Evolutionary conservation across 257 asterid genomes (phyloP).

Genomic region (Nyctanthes arbortristis): DNA sequence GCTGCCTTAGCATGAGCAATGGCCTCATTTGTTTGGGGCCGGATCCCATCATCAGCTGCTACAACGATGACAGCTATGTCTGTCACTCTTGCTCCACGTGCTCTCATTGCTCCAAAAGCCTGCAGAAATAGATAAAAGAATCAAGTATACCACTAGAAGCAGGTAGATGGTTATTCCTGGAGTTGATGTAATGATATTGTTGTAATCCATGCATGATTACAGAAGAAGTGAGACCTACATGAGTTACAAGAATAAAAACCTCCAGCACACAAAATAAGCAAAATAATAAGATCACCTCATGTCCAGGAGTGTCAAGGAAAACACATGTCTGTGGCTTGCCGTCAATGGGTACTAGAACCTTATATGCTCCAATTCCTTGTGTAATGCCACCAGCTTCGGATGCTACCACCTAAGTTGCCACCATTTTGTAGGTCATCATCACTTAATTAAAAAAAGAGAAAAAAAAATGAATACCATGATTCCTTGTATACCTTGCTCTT

Average conservation of each 20-base stretch:
- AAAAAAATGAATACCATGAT: not conserved
- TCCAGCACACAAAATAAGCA: constrained; percentile 18
- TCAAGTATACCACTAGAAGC: constrained; percentile 14
- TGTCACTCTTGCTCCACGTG: constrained; percentile 99
- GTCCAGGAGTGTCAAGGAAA: constrained; percentile 99
- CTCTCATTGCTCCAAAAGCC: constrained; percentile 99
- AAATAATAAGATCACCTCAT: constrained; percentile 60
- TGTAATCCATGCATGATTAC: not conserved
- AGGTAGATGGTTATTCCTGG: not conserved
- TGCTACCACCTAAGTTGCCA: constrained; percentile 72
- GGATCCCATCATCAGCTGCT: constrained; percentile 98
- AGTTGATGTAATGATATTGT: constrained; percentile 1
- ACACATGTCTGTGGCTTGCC: constrained; percentile 85
- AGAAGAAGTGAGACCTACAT: constrained; percentile 10
- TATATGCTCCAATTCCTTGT: constrained; percentile 98
- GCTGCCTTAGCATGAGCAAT: constrained; percentile 99
- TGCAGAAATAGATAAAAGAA: constrained; percentile 28
- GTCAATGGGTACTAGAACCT: constrained; percentile 85
- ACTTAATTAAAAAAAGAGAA: not conserved
- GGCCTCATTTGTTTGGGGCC: constrained; percentile 96
- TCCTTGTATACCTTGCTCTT: constrained; percentile 69
- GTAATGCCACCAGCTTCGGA: constrained; percentile 98
- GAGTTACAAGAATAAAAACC: too few relatives aligned
- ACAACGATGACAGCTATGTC: constrained; percentile 95
- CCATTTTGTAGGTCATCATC: constrained; percentile 4